Evolutionary conservation across 495 filamentous ascomycete species (phyloP).

Genomic region (Podospora conica): DNA sequence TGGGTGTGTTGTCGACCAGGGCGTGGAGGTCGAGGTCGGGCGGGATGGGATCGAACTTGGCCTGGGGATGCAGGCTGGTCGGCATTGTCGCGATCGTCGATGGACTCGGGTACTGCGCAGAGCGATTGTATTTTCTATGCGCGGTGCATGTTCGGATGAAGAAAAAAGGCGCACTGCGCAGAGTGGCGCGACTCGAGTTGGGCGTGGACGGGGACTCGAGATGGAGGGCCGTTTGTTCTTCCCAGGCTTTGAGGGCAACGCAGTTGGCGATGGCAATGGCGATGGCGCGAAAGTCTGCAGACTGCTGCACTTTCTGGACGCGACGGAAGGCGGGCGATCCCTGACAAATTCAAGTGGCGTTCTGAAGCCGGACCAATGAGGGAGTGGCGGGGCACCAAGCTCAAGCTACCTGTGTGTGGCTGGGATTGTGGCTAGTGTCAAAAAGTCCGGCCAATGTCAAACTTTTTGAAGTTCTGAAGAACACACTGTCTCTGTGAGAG

Average conservation of each 20-base stretch:
- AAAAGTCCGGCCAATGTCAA: not conserved
- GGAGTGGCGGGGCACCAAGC: not conserved
- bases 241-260: not conserved
- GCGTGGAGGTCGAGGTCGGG: constrained; percentile 70
- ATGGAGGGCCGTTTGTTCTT: not conserved
- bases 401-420: not conserved
- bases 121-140: not conserved
- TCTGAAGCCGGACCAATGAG: not conserved
- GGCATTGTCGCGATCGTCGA: constrained; percentile 51
- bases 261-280: not conserved
- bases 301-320: not conserved
- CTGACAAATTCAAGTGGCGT: not conserved
- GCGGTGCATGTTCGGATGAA: not conserved
- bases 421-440: not conserved
- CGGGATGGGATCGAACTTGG: constrained; percentile 77
- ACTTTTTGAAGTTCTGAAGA: not conserved
- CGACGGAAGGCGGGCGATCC: not conserved
- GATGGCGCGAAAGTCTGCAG: not conserved
- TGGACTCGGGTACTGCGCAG: too few species aligned
- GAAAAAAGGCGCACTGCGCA: not conserved
- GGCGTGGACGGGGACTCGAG: not conserved
- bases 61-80: constrained; percentile 55
- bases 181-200: not conserved
- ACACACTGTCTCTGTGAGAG: not conserved
- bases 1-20: constrained; percentile 69